Evolutionary conservation across 2,329 filamentous ascomycete species (phyloP).

Genomic region (Colletotrichum neosansevieriae): DNA sequence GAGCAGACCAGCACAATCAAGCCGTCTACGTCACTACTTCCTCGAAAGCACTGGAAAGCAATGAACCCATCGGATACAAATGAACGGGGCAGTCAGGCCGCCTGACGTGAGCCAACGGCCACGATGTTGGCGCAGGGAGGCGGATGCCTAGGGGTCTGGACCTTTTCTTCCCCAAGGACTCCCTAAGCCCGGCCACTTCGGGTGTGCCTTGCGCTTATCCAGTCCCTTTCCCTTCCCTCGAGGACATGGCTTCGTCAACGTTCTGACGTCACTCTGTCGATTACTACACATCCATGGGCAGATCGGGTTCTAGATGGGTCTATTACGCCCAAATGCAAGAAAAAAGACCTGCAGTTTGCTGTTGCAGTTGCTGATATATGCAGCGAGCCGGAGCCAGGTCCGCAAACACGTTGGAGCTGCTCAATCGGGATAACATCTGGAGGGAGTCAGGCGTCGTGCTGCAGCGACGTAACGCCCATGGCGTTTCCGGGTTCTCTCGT

Average conservation of each 20-base stretch:
- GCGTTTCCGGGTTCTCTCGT: not conserved
- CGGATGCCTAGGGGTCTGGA: constrained; percentile 5
- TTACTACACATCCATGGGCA: not conserved
- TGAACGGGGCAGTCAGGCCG: not conserved
- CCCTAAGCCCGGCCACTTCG: not conserved
- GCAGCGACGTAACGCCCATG: not conserved
- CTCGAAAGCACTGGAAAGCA: not conserved
- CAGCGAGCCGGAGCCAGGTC: constrained; percentile 7
- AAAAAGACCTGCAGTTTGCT: not conserved
- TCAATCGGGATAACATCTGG: not conserved
- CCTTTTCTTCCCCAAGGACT: not conserved
- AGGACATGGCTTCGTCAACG: not conserved
- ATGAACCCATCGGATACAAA: not conserved
- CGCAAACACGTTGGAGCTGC: not conserved
- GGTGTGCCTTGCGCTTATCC: not conserved
- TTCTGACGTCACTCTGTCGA: not conserved
- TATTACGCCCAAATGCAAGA: not conserved
- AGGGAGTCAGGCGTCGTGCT: constrained; percentile 8
- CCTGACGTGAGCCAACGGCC: not conserved
- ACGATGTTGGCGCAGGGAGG: not conserved
- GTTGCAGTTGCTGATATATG: not conserved
- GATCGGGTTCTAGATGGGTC: not conserved
- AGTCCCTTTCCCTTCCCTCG: not conserved
- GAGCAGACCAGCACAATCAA: not conserved
- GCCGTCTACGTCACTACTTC: not conserved